Conservation (phyloP, 202 grass and related monocot genomes). For the Digitaria exilis region DNA sequence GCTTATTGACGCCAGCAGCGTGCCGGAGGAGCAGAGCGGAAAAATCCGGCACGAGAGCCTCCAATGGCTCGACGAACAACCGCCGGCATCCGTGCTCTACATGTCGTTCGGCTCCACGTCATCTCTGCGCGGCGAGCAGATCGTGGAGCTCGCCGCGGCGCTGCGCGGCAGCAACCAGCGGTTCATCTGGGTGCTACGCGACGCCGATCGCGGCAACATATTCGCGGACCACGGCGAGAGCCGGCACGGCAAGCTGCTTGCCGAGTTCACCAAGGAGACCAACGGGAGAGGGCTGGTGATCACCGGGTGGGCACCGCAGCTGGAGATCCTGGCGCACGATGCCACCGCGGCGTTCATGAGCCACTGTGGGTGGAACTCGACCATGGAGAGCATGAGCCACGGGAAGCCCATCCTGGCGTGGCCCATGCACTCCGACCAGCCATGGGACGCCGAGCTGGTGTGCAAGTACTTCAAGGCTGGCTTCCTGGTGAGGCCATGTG, state of each 20-base stretch:
- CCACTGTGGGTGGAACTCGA: constrained; percentile 88
- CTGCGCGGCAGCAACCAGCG: constrained; percentile 36
- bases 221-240: neutral
- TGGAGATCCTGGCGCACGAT: constrained; percentile 67
- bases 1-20: neutral
- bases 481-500: constrained; percentile 38
- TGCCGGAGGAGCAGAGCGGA: neutral
- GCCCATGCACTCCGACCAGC: constrained; percentile 77
- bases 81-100: constrained; percentile 38
- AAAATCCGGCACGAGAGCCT: constrained; percentile 44
- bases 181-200: constrained; percentile 72
- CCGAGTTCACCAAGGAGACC: constrained; percentile 7
- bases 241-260: constrained; percentile 16
- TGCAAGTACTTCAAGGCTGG: constrained; percentile 55
- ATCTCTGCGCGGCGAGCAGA: constrained; percentile 42
- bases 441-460: constrained; percentile 50
- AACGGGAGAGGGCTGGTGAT: constrained; percentile 47
- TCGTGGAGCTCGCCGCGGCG: constrained; percentile 48
- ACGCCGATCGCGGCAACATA: constrained; percentile 52
- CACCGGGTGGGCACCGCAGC: constrained; percentile 65
- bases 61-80: constrained; percentile 67
- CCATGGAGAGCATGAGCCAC: constrained; percentile 64
- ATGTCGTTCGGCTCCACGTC: constrained; percentile 67
- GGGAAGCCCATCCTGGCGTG: constrained; percentile 63
- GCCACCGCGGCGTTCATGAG: constrained; percentile 66